Percentiles rank a stretch among this genome's conserved stretches.
Conservation (phyloP, 2,329 filamentous ascomycete genomes). For the Trichoderma polysporum region DNA sequence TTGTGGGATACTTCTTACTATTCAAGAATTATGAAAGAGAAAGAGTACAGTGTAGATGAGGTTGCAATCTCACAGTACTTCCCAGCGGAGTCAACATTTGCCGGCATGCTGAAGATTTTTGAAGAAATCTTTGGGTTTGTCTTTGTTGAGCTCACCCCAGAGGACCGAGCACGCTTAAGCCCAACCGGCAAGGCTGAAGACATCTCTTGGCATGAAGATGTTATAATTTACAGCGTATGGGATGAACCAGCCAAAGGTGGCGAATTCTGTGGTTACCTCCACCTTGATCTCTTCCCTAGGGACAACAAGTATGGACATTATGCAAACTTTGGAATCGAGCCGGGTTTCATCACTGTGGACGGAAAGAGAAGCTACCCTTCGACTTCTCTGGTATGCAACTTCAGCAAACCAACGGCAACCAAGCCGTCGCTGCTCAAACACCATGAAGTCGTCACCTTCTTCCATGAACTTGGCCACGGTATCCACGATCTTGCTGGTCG, state of each 20-base stretch:
- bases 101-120: slow-evolving; percentile 79
- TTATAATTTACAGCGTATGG: slow-evolving; percentile 82
- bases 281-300: slow-evolving; percentile 77
- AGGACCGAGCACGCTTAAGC: slow-evolving; percentile 64
- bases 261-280: slow-evolving; percentile 77
- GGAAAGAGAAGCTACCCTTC: slow-evolving; percentile 73
- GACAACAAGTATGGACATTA: slow-evolving; percentile 83
- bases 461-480: slow-evolving; percentile 73
- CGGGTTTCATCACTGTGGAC: slow-evolving; percentile 65
- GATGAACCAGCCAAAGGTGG: slow-evolving; percentile 69
- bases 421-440: slow-evolving; percentile 81
- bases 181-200: slow-evolving; percentile 67
- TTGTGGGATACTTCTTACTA: slow-evolving; percentile 83
- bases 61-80: slow-evolving; percentile 82
- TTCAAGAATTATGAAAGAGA: slow-evolving; percentile 75
- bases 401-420: slow-evolving; percentile 73
- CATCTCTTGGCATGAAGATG: slow-evolving; percentile 79
- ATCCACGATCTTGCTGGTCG: slow-evolving; percentile 68
- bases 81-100: slow-evolving; percentile 70
- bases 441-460: slow-evolving; percentile 77
- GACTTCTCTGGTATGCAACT: slow-evolving; percentile 81
- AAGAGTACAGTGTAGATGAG: slow-evolving; percentile 77
- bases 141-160: slow-evolving; percentile 69
- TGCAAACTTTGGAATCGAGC: slow-evolving; percentile 80
- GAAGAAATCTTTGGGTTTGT: slow-evolving; percentile 78